phyloP scores from a whole-genome alignment of 1,284 basidiomycete genomes.

The Vanrija sp. region DNA sequence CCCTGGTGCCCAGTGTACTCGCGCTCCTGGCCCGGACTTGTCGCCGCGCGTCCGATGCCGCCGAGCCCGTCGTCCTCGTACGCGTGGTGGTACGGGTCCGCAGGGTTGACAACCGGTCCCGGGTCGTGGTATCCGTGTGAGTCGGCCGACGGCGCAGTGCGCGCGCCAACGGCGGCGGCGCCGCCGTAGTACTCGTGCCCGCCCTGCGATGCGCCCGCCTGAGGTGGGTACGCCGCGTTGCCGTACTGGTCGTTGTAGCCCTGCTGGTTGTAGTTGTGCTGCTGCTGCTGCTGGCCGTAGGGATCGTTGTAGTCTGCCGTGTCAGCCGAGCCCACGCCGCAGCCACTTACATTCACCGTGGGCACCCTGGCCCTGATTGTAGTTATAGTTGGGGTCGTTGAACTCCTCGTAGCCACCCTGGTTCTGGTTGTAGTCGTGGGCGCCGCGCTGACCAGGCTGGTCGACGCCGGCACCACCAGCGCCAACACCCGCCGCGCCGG shows the following conservation, averaged over 20 bases:
- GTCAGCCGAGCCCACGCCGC: constrained; percentile 1
- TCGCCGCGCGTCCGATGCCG: constrained; percentile 34
- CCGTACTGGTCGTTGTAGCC: constrained; percentile 21
- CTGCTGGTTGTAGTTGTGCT: neutral
- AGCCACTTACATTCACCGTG: constrained; percentile 10
- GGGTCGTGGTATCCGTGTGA: constrained; percentile 5
- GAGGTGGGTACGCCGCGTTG: neutral
- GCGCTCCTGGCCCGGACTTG: constrained; percentile 13
- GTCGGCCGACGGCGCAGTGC: neutral
- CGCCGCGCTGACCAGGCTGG: constrained; percentile 6
- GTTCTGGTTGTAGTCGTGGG: constrained; percentile 11
- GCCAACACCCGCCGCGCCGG: constrained; percentile 4
- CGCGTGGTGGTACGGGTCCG: neutral
- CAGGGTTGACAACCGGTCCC: constrained; percentile 6
- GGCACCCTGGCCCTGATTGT: constrained; percentile 11
- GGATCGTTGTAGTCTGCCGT: neutral
- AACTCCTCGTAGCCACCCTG: constrained; percentile 13
- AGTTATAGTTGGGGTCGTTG: constrained; percentile 5
- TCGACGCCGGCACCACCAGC: constrained; percentile 39
- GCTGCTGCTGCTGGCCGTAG: neutral
- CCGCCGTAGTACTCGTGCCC: neutral
- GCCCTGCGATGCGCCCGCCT: neutral
- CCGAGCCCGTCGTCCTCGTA: constrained; percentile 33
- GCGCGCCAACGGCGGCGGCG: neutral
- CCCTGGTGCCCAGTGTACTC: constrained; percentile 22